A percentile compares a stretch with the other conserved stretches of the same genome.
phyloP scores from a whole-genome alignment of 257 asterid species.

The Solanum raphanifolium region DNA sequence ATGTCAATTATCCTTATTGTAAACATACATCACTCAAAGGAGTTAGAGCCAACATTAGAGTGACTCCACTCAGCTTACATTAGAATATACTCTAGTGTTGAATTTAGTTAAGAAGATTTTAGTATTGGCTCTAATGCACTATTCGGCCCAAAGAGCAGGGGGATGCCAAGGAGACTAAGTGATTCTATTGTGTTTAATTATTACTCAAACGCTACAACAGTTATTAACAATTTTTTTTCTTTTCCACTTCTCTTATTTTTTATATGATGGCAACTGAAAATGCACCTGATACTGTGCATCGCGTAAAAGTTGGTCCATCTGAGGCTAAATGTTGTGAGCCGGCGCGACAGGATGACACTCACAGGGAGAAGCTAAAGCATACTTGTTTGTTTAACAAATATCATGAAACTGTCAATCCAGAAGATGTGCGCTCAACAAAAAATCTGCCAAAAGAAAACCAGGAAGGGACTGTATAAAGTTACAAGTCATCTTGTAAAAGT shows the following conservation, averaged over 20 bases:
- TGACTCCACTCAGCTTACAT: not conserved
- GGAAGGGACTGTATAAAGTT: not conserved
- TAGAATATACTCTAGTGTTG: not conserved
- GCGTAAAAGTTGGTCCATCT: not conserved
- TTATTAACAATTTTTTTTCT: not conserved
- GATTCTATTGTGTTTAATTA: not conserved
- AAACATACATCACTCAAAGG: not conserved
- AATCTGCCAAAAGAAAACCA: not conserved
- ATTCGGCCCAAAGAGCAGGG: not conserved
- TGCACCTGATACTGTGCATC: not conserved
- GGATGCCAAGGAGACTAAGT: not conserved
- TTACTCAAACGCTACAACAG: not conserved
- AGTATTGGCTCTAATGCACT: not conserved
- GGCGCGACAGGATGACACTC: not conserved
- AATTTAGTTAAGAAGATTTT: not conserved
- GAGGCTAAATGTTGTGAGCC: not conserved
- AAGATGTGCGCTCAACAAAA: not conserved
- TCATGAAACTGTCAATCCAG: not conserved
- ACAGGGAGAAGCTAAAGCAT: not conserved
- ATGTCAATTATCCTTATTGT: not conserved
- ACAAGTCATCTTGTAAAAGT: not conserved
- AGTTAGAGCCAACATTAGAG: not conserved
- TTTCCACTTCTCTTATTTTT: not conserved
- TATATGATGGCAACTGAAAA: constrained; percentile 5
- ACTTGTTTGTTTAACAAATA: not conserved